These are phyloP conservation scores for Barnettozyma vustinii DNA, from an alignment of 805 yeast species.

Conservation along the genomic window DNA sequence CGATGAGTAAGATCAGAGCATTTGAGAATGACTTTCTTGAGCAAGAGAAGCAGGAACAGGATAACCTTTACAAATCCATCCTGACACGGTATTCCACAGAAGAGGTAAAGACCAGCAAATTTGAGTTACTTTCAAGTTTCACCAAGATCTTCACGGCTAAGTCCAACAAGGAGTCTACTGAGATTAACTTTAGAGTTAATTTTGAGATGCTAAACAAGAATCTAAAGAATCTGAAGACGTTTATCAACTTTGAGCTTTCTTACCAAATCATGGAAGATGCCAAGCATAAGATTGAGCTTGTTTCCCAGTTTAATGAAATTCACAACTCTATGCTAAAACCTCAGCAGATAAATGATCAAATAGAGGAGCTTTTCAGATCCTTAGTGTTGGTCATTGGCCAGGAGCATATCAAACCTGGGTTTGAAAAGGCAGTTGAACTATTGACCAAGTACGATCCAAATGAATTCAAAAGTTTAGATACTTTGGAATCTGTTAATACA, in stretches of 20 bases:
- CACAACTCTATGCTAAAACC: slow-evolving; percentile 27
- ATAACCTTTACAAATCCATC: slow-evolving; percentile 34
- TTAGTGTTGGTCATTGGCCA: slow-evolving; percentile 58
- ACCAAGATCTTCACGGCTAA: slow-evolving; percentile 49
- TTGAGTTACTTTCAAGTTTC: slow-evolving; percentile 59
- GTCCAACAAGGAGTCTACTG: slow-evolving; percentile 29
- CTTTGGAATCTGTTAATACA: slow-evolving; percentile 27
- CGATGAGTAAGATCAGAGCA: slow-evolving; percentile 22
- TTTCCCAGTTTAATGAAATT: slow-evolving; percentile 39
- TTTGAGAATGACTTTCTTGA: slow-evolving; percentile 25
- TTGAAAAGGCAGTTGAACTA: slow-evolving; percentile 70
- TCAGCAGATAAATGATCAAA: slow-evolving; percentile 29
- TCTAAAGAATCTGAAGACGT: slow-evolving; percentile 66
- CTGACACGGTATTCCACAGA: slow-evolving; percentile 35
- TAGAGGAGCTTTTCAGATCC: slow-evolving; percentile 63
- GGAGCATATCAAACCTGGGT: slow-evolving; percentile 80
- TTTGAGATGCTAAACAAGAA: slow-evolving; percentile 72
- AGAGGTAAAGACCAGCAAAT: slow-evolving; percentile 32
- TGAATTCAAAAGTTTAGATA: slow-evolving; percentile 29
- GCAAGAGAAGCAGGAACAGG: slow-evolving; percentile 36
- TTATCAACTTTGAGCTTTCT: slow-evolving; percentile 78
- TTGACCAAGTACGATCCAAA: slow-evolving; percentile 68
- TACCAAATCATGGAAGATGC: slow-evolving; percentile 67
- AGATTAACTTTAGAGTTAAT: slow-evolving; percentile 66
- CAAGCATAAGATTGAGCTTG: slow-evolving; percentile 54